A percentile compares a stretch with the other conserved stretches of the same genome.
Conservation (phyloP, 768 basidiomycete genomes). For the Lactarius indigo region DNA sequence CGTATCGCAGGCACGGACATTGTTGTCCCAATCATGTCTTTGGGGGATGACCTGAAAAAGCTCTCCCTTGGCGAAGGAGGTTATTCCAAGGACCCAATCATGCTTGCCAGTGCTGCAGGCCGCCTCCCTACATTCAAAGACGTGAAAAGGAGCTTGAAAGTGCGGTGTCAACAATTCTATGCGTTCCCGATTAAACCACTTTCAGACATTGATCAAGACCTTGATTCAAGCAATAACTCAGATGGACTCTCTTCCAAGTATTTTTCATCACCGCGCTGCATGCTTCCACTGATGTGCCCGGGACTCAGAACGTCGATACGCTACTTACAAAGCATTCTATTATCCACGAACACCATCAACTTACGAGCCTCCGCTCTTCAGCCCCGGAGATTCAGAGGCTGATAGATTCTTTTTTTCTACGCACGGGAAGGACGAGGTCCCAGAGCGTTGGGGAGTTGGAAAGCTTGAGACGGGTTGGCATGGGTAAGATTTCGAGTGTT, state of each 20-base stretch:
- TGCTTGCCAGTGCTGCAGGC: constrained; percentile 55
- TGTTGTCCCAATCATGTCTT: constrained; percentile 67
- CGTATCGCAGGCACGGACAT: constrained; percentile 56
- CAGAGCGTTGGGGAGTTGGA: constrained; percentile 70
- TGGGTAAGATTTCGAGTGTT: constrained; percentile 42
- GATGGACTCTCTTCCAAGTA: constrained; percentile 78
- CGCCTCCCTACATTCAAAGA: constrained; percentile 70
- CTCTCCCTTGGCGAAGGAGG: constrained; percentile 40
- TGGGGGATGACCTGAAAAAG: constrained; percentile 57
- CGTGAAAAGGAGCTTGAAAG: constrained; percentile 81
- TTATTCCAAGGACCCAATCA: constrained; percentile 50
- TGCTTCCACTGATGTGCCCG: background rate
- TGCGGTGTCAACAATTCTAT: constrained; percentile 28
- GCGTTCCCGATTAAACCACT: constrained; percentile 4
- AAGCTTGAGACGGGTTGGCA: constrained; percentile 70
- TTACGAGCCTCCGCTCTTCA: constrained; percentile 83
- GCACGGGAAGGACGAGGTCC: constrained; percentile 64
- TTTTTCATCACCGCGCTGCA: background rate
- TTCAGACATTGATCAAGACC: constrained; percentile 69
- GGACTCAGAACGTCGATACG: constrained; percentile 67
- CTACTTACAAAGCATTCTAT: constrained; percentile 88
- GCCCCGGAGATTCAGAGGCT: constrained; percentile 62
- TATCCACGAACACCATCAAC: constrained; percentile 73
- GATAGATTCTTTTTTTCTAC: constrained; percentile 83
- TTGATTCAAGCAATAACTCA: constrained; percentile 74